Base-by-base conservation (phyloP, 805 yeast species). In the Yamadazyma scolyti region DNA sequence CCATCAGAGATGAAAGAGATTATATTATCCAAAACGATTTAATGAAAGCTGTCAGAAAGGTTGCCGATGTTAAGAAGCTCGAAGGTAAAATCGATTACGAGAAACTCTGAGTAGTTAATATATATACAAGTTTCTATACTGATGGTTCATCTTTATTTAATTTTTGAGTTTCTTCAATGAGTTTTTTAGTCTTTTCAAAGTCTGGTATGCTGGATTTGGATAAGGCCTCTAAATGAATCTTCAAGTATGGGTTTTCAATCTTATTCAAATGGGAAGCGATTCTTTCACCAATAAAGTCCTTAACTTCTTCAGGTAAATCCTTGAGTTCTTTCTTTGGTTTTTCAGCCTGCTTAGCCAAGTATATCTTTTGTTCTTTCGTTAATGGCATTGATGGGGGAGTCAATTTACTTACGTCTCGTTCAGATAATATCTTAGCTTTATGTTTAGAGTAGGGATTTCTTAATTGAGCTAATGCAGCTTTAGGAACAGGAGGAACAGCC, bases 41-140 rank as follows among this genome's bases (percentile, higher is more conserved):
- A 61, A 83, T 93, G 90, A 93, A 93, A 62, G 99, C 99, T 11
- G 97, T 88, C 26, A 77, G 99, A 62, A 93, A 93, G 68, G 97
- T 93, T 39, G 89, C 90, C 14, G 98, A 93, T 58, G 82, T 87
- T 33, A 93, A 93, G 82, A 93, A 93, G 64, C 74, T 93, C 59
- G 98, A 93, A 68, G 97, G 97, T 43, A 84, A 85, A 58, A 65
- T 90, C 40, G 97, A 90, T 50, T 93, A 93, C 59, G 95, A 93
- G 68, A 93, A 93, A 71, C 68, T 93, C 56, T 93, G 67, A 46
- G n/a, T 20, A 19, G 18, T 24, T n/a, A 15, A 17, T 31, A 27
- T 28, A 28, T 33, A 33, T 33, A 33, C 37, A 28, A 28, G 30
- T 20, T 23, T 11, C 20, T 21, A 23, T 17, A 23, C 16, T 12